Conservation (phyloP, 2,329 filamentous ascomycete species). For the Nemania sp. region DNA sequence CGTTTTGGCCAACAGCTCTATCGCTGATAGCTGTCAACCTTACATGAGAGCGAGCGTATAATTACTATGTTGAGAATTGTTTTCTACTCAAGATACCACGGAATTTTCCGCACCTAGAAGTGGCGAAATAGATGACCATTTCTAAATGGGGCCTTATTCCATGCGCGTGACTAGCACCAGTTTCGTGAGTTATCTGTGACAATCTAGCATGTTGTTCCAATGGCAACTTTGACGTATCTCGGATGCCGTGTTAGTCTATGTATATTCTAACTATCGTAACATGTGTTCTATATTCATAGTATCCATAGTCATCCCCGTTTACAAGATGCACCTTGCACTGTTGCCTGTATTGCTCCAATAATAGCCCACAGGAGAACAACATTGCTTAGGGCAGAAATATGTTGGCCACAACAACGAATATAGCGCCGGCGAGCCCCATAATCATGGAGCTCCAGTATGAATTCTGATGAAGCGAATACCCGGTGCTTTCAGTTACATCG, state of each 20-base stretch:
- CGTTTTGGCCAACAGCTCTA: slow-evolving; percentile 1
- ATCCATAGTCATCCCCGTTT: too few species aligned
- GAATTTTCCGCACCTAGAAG: slow-evolving; percentile 1
- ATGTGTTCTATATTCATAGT: too few species aligned
- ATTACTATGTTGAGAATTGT: background rate
- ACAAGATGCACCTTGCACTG: too few species aligned
- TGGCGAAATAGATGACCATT: background rate
- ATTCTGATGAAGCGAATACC: background rate
- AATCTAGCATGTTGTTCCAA: too few species aligned
- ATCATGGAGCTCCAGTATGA: background rate
- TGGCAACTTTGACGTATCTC: too few species aligned
- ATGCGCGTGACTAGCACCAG: too few species aligned
- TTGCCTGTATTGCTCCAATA: too few species aligned
- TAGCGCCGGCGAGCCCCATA: background rate
- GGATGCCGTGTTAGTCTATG: too few species aligned
- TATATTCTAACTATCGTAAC: too few species aligned
- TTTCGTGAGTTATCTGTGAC: too few species aligned
- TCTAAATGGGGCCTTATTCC: slow-evolving; percentile 1
- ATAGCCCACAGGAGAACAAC: too few species aligned
- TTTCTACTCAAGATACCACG: slow-evolving; percentile 15
- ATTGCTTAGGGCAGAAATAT: too few species aligned
- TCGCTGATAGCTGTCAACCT: background rate
- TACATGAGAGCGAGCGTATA: slow-evolving; percentile 1
- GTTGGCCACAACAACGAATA: background rate
- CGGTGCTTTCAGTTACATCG: background rate